Evolutionary conservation across 306 rosid species (phyloP), one percentile per base, ranked within the genome.

Genomic region (barrel medic (Medicago truncatula)): DNA sequence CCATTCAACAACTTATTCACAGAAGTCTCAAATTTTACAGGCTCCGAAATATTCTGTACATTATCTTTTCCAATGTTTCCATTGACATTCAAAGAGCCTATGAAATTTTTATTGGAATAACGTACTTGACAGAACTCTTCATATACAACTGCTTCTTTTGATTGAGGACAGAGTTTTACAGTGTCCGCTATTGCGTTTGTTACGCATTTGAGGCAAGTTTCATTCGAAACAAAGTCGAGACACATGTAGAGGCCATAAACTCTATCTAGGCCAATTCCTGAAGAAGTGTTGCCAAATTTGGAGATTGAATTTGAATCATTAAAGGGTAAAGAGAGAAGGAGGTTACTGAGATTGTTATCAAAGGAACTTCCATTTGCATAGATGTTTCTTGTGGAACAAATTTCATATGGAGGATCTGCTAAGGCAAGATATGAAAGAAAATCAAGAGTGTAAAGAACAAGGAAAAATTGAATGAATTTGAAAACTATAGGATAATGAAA

Each of bases 61-160:
- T 88, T 90, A 13, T n/a, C 67, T 15, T 41, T 39, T 38, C 75
- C 79, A 16, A 71, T 25, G 68, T 80, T 78, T 14, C 68, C 88
- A 9, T 78, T 18, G 58, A 78, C 75, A 67, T 85, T 54, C 75
- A 87, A 68, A 4, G 10, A 53, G 9, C 93, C 90, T 6, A 80
- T 28, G 88, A 90, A 90, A 52, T 82, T 71, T 7, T 21, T 8
- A 40, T 67, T 76, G 16, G 93, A 88, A 73, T 88, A 90, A 57
- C 85, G 88, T 50, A 88, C 69, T 14, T 84, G 96, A 66, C 91
- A 90, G 0, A 0, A 1, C n/a, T 90, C 96, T 63, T 88, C 93
- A 86, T 87, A 88, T 0, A 90, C 73, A 28, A 78, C 65, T 0
- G 93, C 91, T 74, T 88, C 92, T 68, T 41, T 59, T 15, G 86